Conservation (phyloP, 331 rosid genomes). For the Quercus lobata region DNA sequence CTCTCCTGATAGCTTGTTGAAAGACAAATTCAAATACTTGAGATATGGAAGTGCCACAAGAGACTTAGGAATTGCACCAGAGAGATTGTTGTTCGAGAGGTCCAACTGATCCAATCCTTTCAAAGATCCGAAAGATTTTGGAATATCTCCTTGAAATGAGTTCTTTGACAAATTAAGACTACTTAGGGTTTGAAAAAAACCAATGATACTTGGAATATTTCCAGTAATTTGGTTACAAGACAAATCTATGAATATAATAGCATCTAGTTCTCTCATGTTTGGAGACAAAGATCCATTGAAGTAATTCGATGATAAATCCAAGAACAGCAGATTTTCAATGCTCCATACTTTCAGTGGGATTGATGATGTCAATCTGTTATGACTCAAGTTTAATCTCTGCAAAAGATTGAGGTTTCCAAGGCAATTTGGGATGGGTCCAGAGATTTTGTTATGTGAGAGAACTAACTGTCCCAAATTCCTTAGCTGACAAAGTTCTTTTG, state of each 20-base stretch:
- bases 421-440: background rate
- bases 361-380: background rate
- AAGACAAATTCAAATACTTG: constrained; percentile 8
- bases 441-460: background rate
- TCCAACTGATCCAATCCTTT: background rate
- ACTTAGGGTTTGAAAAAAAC: background rate
- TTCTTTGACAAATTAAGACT: background rate
- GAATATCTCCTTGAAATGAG: background rate
- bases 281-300: fast-evolving
- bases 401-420: background rate
- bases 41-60: constrained; percentile 5
- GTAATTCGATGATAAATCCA: background rate
- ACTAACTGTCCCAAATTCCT: background rate
- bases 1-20: background rate
- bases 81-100: background rate
- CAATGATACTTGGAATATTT: background rate
- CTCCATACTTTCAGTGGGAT: background rate
- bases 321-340: fast-evolving
- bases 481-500: background rate
- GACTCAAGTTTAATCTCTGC: fast-evolving
- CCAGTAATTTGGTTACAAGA: background rate
- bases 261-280: background rate
- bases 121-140: background rate
- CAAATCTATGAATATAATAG: fast-evolving
- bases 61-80: background rate